Evolutionary conservation across 371 early-diverging fungal species (phyloP).

Genomic region (Mortierella sp.): DNA sequence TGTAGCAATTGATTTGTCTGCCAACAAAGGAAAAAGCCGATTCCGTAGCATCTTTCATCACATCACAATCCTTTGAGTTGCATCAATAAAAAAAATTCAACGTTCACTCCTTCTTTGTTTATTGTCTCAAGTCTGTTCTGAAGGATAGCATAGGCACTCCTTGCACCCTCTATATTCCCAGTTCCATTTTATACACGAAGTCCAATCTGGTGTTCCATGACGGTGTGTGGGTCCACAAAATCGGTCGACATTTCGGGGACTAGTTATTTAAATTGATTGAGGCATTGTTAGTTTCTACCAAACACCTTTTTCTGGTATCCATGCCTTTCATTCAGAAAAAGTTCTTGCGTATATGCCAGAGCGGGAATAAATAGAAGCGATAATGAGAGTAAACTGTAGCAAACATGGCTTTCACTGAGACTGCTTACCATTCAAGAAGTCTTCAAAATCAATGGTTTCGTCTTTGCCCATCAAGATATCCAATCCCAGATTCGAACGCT

Average conservation of each 20-base stretch:
- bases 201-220: conserved; percentile 73
- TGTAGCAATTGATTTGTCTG: too few species aligned
- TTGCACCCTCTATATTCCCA: background rate
- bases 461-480: conserved; percentile 92
- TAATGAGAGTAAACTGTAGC: background rate
- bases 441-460: conserved; percentile 90
- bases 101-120: too few species aligned
- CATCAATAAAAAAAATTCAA: too few species aligned
- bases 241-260: conserved; percentile 74
- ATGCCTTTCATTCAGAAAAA: background rate
- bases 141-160: too few species aligned
- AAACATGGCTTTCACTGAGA: background rate
- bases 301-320: background rate
- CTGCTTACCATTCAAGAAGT: conserved; percentile 84
- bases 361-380: too few species aligned
- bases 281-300: background rate
- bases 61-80: too few species aligned
- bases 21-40: too few species aligned
- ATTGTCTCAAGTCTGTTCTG: too few species aligned
- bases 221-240: conserved; percentile 70
- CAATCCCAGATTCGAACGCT: conserved; percentile 79
- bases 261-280: background rate
- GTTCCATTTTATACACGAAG: conserved; percentile 32
- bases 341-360: too few species aligned
- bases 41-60: too few species aligned